phyloP scores from a whole-genome alignment of 306 rosid genomes.

The Datisca glomerata region DNA sequence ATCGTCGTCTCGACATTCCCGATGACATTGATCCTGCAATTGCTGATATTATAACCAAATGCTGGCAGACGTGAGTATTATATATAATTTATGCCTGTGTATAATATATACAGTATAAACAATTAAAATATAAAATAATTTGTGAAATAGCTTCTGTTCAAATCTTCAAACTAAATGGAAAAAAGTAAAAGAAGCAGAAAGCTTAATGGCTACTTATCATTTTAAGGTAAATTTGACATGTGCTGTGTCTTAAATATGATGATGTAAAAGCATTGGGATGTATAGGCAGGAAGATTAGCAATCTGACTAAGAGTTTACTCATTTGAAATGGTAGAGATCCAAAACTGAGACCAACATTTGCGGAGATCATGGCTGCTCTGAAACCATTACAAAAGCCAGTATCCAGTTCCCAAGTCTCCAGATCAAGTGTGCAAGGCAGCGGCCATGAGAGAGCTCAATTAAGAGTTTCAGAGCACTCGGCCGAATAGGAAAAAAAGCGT shows the following conservation, averaged over 20 bases:
- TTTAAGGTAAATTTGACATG: too few relatives aligned
- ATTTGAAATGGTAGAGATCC: conserved; percentile 60
- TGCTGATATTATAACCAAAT: conserved; percentile 64
- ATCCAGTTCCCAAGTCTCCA: conserved; percentile 37
- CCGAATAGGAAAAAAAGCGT: conserved; percentile 20
- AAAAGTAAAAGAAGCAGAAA: conserved; percentile 1
- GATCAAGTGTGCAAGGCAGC: conserved; percentile 34
- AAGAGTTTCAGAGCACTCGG: conserved; percentile 27
- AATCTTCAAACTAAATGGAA: too few relatives aligned
- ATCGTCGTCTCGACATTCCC: conserved; percentile 98
- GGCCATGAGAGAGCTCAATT: too few relatives aligned
- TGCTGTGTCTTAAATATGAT: background rate
- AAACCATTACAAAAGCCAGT: conserved; percentile 79
- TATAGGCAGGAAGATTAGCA: too few relatives aligned
- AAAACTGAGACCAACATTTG: conserved; percentile 77
- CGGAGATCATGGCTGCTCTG: conserved; percentile 84
- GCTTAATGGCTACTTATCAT: background rate
- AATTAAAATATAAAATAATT: too few relatives aligned
- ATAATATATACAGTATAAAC: too few relatives aligned
- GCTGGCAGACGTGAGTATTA: conserved; percentile 93
- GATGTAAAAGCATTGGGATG: too few relatives aligned
- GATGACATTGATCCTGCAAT: conserved; percentile 58
- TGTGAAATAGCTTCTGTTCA: too few relatives aligned
- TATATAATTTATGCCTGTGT: too few relatives aligned
- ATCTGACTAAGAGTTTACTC: conserved; percentile 5